These are phyloP conservation scores for Fraxinus excelsior DNA, from an alignment of 257 asterid species.

Conservation along the genomic window DNA sequence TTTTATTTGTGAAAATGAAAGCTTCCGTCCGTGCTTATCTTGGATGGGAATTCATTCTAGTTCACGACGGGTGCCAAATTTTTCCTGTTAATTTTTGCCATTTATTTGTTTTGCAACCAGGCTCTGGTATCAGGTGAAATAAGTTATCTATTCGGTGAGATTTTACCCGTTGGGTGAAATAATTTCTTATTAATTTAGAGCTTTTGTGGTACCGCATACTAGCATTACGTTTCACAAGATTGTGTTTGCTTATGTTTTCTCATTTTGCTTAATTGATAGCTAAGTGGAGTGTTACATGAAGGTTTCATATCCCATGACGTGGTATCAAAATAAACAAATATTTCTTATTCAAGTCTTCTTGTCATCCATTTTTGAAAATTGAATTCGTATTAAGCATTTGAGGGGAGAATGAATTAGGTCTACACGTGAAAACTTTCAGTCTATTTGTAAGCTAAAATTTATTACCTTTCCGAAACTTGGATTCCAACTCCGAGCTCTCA, in stretches of 20 bases:
- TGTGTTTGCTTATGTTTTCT: too few species aligned
- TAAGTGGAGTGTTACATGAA: too few species aligned
- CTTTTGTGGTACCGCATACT: too few species aligned
- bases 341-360: not conserved
- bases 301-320: not conserved
- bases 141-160: not conserved
- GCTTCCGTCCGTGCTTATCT: not conserved
- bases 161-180: not conserved
- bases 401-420: not conserved
- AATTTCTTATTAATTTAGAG: too few species aligned
- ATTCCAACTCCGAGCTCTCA: not conserved
- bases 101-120: not conserved
- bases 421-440: not conserved
- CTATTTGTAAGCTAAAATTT: not conserved
- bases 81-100: not conserved
- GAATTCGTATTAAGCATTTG: not conserved
- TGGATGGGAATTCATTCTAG: not conserved
- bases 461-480: not conserved
- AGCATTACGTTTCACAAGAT: too few species aligned
- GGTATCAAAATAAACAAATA: not conserved
- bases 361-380: not conserved
- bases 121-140: not conserved
- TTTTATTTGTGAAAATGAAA: not conserved
- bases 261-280: too few species aligned
- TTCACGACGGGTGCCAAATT: not conserved